Evolutionary conservation across 1,139 yeast species (phyloP).

Genomic region (Geotrichum histeridarum): DNA sequence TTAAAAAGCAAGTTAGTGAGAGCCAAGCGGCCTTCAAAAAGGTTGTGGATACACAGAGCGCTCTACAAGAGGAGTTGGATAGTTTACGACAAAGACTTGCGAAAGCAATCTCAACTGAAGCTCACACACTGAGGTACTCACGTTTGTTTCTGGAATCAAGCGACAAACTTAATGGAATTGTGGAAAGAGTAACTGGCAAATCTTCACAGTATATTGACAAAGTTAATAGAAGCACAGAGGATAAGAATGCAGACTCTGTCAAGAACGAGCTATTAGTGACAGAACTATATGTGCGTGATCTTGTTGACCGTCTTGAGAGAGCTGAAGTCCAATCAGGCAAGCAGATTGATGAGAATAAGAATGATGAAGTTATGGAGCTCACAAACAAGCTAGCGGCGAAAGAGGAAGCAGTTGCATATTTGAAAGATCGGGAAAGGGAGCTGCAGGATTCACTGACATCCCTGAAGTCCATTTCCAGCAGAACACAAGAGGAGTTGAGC

Average conservation of each 20-base stretch:
- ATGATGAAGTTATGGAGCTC: background rate
- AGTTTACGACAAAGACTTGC: background rate
- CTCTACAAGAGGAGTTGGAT: background rate
- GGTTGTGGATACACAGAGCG: background rate
- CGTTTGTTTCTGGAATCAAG: background rate
- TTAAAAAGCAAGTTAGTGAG: background rate
- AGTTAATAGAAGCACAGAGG: background rate
- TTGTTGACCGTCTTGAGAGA: background rate
- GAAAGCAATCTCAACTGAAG: background rate
- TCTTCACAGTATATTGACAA: background rate
- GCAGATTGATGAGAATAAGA: background rate
- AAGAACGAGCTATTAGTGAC: too few species aligned
- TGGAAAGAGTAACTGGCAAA: background rate
- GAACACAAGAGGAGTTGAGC: background rate
- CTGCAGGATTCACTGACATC: background rate
- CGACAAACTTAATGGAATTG: background rate
- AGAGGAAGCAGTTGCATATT: conserved; percentile 12
- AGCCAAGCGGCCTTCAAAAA: background rate
- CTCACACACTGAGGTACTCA: too few species aligned
- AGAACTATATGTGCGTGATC: background rate
- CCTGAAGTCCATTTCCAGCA: background rate
- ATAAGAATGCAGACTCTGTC: background rate
- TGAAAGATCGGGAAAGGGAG: conserved; percentile 12
- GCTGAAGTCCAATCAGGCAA: background rate
- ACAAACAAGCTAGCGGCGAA: conserved; percentile 8